A percentile compares a stretch with the other conserved stretches of the same genome.
Evolutionary conservation across 2,329 filamentous ascomycete species (phyloP).

Genomic region (Pseudogymnoascus sp.): DNA sequence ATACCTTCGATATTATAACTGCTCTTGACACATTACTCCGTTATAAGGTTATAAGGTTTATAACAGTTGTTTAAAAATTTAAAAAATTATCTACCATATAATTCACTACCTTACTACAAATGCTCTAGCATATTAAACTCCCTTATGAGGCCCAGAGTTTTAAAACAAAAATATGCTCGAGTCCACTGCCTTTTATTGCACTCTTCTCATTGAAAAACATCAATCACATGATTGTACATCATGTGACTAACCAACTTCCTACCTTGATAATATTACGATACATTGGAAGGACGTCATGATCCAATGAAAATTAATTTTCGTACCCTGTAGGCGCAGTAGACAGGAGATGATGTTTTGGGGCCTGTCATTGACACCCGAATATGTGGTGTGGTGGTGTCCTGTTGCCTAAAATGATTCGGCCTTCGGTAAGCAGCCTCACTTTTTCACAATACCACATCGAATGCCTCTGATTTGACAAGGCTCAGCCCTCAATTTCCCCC

Average conservation of each 20-base stretch:
- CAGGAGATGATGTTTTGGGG: background rate
- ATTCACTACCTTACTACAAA: background rate
- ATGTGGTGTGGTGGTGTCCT: background rate
- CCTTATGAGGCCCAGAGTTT: no score
- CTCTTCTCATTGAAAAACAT: background rate
- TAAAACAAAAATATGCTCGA: no score
- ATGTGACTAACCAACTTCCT: background rate
- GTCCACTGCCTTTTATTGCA: no score
- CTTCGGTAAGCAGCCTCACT: conserved; percentile 4
- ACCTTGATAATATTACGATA: background rate
- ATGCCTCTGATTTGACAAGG: background rate
- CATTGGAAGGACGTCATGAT: background rate
- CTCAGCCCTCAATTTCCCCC: background rate
- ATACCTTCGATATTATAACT: background rate
- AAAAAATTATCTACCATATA: no score
- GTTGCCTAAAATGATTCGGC: conserved; percentile 1
- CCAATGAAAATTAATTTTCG: background rate
- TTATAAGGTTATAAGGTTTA: no score
- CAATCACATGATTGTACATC: background rate
- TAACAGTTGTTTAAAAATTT: no score
- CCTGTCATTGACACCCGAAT: background rate
- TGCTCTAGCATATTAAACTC: background rate
- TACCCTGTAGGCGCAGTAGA: background rate
- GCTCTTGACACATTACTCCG: no score
- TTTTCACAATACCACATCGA: background rate